Evolutionary conservation across 441 rosid species (phyloP), one percentile per base, ranked within the genome.

Genomic region (Gossypium gossypioides): DNA sequence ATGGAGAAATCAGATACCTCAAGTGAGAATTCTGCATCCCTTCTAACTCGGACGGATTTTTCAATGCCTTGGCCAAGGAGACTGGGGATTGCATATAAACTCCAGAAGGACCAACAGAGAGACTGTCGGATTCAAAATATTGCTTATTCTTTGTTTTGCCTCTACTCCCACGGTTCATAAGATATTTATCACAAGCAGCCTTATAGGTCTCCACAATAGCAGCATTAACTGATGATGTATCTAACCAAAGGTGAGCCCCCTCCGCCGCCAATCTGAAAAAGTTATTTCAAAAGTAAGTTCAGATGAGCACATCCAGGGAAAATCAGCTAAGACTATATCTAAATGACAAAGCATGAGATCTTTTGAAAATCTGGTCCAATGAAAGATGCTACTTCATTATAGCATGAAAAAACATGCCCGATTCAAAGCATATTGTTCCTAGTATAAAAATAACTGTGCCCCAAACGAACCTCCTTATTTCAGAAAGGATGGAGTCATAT

Each of bases 21-120:
- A 92, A 84, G 80, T 95, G 99, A 81, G 89, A 86, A 76, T 86
- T 86, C 73, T 72, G 84, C 97, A 92, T 92, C 74, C 99, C 99
- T 76, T 87, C 89, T 80, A 95, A 78, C 77, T 95, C 99, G 0
- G 90, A 85, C 21, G 84, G 77, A 68, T 95, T 92, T 80, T 95
- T 95, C 75, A 95, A 76, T 61, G 99, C 97, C 87, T 95, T 95
- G 40, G 89, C 84, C 61, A 88, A 75, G 58, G 97, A 86, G 72
- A 95, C 78, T 15, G 99, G 99, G 58, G 97, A 95, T 51, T 78
- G 73, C 86, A 74, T 88, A 70, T 82, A 89, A 72, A 89, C 81
- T 60, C 95, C 93, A 76, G 79, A 74, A 61, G 91, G 84, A 74
- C 84, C 87, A 29, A 72, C 73, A 67, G 86, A 54, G 50, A 71